phyloP scores from a whole-genome alignment of 306 rosid genomes.

The Medicago arabica region DNA sequence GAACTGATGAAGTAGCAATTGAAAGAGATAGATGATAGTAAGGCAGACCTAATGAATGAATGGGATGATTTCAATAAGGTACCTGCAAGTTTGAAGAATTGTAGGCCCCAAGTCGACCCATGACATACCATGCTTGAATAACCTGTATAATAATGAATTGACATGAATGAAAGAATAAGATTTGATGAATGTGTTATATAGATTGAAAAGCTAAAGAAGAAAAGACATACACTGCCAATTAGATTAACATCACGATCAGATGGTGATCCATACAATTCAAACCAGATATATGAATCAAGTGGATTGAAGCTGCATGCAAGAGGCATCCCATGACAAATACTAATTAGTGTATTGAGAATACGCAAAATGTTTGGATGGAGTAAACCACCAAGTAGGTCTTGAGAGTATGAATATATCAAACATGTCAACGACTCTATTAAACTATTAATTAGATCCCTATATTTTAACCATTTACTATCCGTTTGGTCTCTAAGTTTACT shows the following conservation, averaged over 20 bases:
- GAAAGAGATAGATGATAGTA: too few species aligned
- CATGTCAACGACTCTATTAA: too few species aligned
- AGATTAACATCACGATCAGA: slow-evolving; percentile 79
- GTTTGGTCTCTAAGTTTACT: too few species aligned
- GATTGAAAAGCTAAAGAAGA: slow-evolving; percentile 2
- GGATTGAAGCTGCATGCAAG: slow-evolving; percentile 77
- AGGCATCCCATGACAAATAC: too few species aligned
- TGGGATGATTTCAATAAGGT: neutral
- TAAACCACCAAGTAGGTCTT: too few species aligned
- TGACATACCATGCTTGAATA: slow-evolving; percentile 93
- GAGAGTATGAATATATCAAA: too few species aligned
- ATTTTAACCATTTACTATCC: too few species aligned
- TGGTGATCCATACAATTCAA: slow-evolving; percentile 84
- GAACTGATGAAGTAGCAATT: too few species aligned
- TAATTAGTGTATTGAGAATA: neutral
- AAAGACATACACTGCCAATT: slow-evolving; percentile 75
- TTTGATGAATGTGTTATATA: neutral
- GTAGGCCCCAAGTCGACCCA: slow-evolving; percentile 95
- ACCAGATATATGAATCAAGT: slow-evolving; percentile 82
- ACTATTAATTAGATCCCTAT: too few species aligned
- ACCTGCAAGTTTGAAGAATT: slow-evolving; percentile 94
- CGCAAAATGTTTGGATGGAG: neutral
- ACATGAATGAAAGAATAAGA: slow-evolving; percentile 13
- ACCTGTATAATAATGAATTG: slow-evolving; percentile 55
- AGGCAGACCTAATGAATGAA: neutral